phyloP scores from a whole-genome alignment of 169 alveolate species.

The Blepharisma undulans region DNA sequence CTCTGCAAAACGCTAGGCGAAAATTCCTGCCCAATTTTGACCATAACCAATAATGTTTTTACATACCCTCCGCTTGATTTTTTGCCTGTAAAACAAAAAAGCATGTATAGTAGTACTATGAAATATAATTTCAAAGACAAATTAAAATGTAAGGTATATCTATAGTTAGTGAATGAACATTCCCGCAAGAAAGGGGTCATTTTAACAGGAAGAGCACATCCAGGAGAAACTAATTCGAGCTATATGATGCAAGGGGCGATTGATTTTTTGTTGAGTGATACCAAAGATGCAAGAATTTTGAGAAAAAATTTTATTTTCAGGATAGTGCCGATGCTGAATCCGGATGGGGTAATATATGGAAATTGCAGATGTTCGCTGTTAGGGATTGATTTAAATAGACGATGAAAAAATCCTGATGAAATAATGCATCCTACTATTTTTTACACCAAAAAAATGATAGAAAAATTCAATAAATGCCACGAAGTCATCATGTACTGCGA shows the following conservation, averaged over 20 bases:
- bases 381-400: conserved; percentile 87
- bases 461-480: conserved; percentile 68
- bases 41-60: conserved; percentile 51
- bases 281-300: conserved; percentile 63
- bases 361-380: conserved; percentile 85
- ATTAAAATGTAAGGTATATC: neutral
- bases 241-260: conserved; percentile 81
- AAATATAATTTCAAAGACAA: neutral
- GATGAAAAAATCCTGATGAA: conserved; percentile 79
- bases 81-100: neutral
- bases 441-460: conserved; percentile 70
- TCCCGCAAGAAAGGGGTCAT: conserved; percentile 56
- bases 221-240: conserved; percentile 87
- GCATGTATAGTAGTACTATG: neutral
- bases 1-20: conserved; percentile 89
- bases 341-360: conserved; percentile 91
- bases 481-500: conserved; percentile 86
- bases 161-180: conserved; percentile 24
- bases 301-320: conserved; percentile 84
- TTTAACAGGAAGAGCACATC: conserved; percentile 88
- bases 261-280: conserved; percentile 73
- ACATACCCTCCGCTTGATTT: neutral
- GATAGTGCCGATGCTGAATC: conserved; percentile 90
- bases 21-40: conserved; percentile 79
- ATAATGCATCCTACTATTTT: conserved; percentile 81